Evolutionary conservation across 306 rosid species (phyloP), one percentile per base, ranked within the genome.

Genomic region (Casuarina glauca): DNA sequence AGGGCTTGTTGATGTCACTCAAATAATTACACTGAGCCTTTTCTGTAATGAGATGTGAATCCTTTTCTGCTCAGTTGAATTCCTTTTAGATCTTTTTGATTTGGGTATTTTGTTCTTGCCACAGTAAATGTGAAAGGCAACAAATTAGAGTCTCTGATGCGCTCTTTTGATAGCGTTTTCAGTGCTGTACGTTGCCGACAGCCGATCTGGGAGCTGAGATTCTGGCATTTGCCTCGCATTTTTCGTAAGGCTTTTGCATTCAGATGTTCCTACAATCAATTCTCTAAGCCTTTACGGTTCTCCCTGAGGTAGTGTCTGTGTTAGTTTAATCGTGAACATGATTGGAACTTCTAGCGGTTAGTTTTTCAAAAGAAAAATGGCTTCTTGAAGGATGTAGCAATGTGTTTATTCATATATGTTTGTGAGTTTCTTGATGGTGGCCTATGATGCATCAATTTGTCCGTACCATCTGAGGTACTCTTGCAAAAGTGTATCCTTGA

Each of bases 121-220:
- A 2, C 20, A 4, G 4, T 1, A 19, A 2, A 0, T 42, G 1
- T 4, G 36, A 15, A 76, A 84, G 98, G 98, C 97, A 91, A 93
- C 86, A 90, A 91, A 75, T 91, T 93, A 93, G 98, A 93, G 98
- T 93, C 98, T 85, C 97, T 91, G 94, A 81, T 74, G 81, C 89
- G 83, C 91, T 85, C 19, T 16, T 35, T 77, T 64, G 1, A 45
- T 91, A 87, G 92, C 62, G 93, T 16, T 16, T 32, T 75, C 88
- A 86, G 98, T 82, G 98, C 98, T 93, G 86, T 88, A 91, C 97
- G 96, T 91, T 93, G 98, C 98, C 97, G 15, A 93, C 0, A 93
- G 0, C 4, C 4, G 17, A 88, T 69, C 69, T 85, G 81, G 93
- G 94, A 81, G 26, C 91, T 87, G 84, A 89, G 80, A 90, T 93